phyloP scores from a whole-genome alignment of 768 basidiomycete genomes.

The Macrolepiota fuliginosa region DNA sequence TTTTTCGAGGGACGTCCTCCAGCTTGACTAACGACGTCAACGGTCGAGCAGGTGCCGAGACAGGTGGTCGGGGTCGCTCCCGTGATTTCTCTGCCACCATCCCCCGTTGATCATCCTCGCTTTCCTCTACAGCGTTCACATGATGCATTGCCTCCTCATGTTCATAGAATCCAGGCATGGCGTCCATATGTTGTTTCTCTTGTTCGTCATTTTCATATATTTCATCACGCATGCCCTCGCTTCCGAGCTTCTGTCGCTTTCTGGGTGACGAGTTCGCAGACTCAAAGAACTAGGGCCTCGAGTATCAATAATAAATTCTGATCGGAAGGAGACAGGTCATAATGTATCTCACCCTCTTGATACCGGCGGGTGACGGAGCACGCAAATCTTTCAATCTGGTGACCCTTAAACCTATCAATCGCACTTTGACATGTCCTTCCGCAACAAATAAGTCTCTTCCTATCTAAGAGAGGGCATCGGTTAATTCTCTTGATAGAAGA shows the following conservation, averaged over 20 bases:
- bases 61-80: constrained; percentile 19
- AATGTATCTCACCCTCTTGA: constrained; percentile 59
- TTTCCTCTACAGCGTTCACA: constrained; percentile 17
- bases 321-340: neutral
- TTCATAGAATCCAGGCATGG: constrained; percentile 56
- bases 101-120: constrained; percentile 15
- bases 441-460: constrained; percentile 80
- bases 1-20: neutral
- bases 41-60: constrained; percentile 24
- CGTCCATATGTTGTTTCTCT: constrained; percentile 27
- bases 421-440: constrained; percentile 75
- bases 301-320: neutral
- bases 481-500: neutral
- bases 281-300: constrained; percentile 54
- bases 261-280: constrained; percentile 19
- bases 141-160: constrained; percentile 40
- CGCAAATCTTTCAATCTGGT: constrained; percentile 87
- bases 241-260: constrained; percentile 25
- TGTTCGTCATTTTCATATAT: constrained; percentile 16
- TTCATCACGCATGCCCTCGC: constrained; percentile 19
- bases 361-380: constrained; percentile 47
- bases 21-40: neutral
- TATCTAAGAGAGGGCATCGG: constrained; percentile 38
- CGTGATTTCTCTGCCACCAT: constrained; percentile 1
- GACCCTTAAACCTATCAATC: constrained; percentile 85